These are phyloP conservation scores for Aspergillus costaricaensis DNA, from an alignment of 2,329 filamentous ascomycete genomes.

Conservation along the genomic window DNA sequence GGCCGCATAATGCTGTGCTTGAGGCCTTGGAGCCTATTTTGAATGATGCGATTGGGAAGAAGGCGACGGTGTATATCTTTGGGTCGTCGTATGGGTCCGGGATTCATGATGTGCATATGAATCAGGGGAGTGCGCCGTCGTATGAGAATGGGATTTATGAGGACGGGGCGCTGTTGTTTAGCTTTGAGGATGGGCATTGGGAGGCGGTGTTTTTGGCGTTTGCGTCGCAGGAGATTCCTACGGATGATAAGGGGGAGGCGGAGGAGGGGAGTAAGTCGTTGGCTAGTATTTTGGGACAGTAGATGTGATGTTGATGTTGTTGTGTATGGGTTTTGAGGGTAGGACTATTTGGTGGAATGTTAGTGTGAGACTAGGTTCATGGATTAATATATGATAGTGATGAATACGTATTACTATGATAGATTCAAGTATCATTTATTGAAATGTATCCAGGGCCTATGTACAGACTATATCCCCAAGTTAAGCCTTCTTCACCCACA, in stretches of 20 bases:
- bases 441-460: too few relatives aligned
- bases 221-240: conserved; percentile 22
- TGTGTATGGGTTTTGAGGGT: too few relatives aligned
- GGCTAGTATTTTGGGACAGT: conserved; percentile 6
- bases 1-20: conserved; percentile 38
- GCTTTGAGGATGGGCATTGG: conserved; percentile 17
- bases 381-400: too few relatives aligned
- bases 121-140: conserved; percentile 20
- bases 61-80: conserved; percentile 22
- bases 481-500: conserved; percentile 7
- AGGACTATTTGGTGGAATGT: too few relatives aligned
- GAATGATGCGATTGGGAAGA: conserved; percentile 11
- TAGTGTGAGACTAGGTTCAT: too few relatives aligned
- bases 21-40: conserved; percentile 20
- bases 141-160: conserved; percentile 23
- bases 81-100: conserved; percentile 16
- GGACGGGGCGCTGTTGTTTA: conserved; percentile 23
- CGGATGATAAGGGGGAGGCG: conserved; percentile 10
- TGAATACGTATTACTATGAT: too few relatives aligned
- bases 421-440: too few relatives aligned
- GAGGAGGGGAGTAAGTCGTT: conserved; percentile 1
- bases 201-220: conserved; percentile 24
- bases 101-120: conserved; percentile 27
- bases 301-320: neutral
- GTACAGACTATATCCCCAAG: neutral